These are phyloP conservation scores for Triticum dicoccoides DNA, from an alignment of 176 grass and related monocot genomes.

Conservation along the genomic window DNA sequence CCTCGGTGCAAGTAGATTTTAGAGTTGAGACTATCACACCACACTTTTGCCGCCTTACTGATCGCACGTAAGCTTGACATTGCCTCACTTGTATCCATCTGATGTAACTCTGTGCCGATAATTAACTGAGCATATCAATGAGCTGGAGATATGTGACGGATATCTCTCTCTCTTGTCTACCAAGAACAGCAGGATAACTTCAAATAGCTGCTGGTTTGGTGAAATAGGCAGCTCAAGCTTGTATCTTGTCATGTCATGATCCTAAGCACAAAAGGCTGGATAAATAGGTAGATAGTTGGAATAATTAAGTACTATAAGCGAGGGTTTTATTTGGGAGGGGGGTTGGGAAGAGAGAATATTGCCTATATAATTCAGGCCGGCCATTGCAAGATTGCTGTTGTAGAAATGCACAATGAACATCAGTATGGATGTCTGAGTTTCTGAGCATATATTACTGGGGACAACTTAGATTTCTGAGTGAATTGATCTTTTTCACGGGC, in stretches of 20 bases:
- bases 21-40: constrained; percentile 42
- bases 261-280: not conserved
- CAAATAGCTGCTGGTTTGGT: not conserved
- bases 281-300: not conserved
- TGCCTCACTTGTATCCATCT: not conserved
- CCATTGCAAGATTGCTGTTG: not conserved
- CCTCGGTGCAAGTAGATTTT: constrained; percentile 35
- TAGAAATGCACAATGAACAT: not conserved
- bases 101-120: not conserved
- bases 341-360: not conserved
- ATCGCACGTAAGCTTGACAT: constrained; percentile 59
- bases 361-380: not conserved
- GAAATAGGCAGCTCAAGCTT: not conserved
- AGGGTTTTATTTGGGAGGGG: not conserved
- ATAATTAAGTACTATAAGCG: not conserved
- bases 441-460: not conserved
- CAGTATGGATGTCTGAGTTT: not conserved
- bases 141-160: not conserved
- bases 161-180: not conserved
- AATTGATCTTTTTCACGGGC: not conserved
- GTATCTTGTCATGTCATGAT: not conserved
- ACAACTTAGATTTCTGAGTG: not conserved
- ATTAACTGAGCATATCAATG: not conserved
- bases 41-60: constrained; percentile 84
- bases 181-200: not conserved